These are phyloP conservation scores for Fusarium newnesense DNA, from an alignment of 2,329 filamentous ascomycete genomes.

Conservation along the genomic window DNA sequence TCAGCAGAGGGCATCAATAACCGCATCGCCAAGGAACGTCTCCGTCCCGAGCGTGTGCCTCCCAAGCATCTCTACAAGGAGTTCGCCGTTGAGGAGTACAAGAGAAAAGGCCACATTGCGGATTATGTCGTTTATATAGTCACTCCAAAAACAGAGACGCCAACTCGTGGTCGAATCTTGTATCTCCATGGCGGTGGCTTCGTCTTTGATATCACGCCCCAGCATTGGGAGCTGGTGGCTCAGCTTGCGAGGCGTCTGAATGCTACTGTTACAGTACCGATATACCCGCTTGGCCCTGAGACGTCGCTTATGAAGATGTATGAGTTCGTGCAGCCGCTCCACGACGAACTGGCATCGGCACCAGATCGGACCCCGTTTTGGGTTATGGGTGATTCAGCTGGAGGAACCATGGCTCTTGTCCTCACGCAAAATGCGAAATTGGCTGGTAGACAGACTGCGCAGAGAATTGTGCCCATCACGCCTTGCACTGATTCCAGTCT, in stretches of 20 bases:
- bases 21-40: constrained; percentile 40
- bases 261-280: constrained; percentile 47
- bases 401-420: constrained; percentile 46
- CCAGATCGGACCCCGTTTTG: constrained; percentile 45
- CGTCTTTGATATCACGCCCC: constrained; percentile 43
- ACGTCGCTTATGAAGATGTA: constrained; percentile 47
- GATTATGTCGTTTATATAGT: constrained; percentile 43
- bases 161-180: constrained; percentile 44
- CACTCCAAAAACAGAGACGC: constrained; percentile 46
- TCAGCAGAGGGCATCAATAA: constrained; percentile 39
- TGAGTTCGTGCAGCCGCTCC: constrained; percentile 46
- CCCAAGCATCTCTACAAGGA: constrained; percentile 40
- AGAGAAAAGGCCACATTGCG: constrained; percentile 20
- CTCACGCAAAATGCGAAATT: constrained; percentile 45
- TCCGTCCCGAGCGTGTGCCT: constrained; percentile 33
- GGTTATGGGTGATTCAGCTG: constrained; percentile 47
- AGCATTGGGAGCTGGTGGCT: constrained; percentile 46
- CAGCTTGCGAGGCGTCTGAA: constrained; percentile 44
- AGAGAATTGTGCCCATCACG: constrained; percentile 45
- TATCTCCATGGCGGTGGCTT: constrained; percentile 48
- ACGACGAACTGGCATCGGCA: constrained; percentile 46
- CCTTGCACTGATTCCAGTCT: constrained; percentile 46
- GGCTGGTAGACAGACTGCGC: constrained; percentile 40
- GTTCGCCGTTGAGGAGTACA: constrained; percentile 43
- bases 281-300: constrained; percentile 49